Percentiles rank a stretch among this genome's conserved stretches.
Evolutionary conservation across 1,284 basidiomycete genomes (phyloP).

Genomic region (Cryptococcus sp.): DNA sequence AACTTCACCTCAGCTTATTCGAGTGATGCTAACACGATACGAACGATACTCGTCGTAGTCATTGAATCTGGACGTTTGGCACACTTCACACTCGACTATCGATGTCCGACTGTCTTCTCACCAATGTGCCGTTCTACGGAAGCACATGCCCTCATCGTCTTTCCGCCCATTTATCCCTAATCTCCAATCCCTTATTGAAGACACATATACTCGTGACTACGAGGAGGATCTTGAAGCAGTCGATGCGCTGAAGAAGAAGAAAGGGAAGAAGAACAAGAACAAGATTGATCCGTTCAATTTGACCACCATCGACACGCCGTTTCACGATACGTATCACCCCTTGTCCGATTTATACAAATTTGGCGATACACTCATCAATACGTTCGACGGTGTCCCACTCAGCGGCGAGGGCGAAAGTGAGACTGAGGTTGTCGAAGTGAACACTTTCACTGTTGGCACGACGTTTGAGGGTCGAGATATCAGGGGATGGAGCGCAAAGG

Average conservation of each 20-base stretch:
- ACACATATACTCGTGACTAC: constrained; percentile 1
- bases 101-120: constrained; percentile 35
- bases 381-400: constrained; percentile 28
- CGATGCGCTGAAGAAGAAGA: constrained; percentile 1
- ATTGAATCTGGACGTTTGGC: constrained; percentile 50
- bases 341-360: constrained; percentile 46
- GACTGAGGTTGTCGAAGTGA: constrained; percentile 20
- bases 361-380: constrained; percentile 37
- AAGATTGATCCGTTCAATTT: constrained; percentile 33
- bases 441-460: constrained; percentile 34
- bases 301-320: constrained; percentile 33
- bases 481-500: constrained; percentile 37
- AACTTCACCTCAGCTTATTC: not conserved
- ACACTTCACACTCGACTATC: constrained; percentile 26
- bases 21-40: not conserved
- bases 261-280: constrained; percentile 7
- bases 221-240: not conserved
- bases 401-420: too few species aligned
- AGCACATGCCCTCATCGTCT: constrained; percentile 9
- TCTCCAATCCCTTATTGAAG: constrained; percentile 39
- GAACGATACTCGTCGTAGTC: constrained; percentile 22
- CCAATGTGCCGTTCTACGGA: constrained; percentile 9
- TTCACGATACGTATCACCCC: constrained; percentile 49
- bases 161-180: constrained; percentile 32
- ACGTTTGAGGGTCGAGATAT: constrained; percentile 41